A percentile compares a stretch with the other conserved stretches of the same genome.
These are phyloP conservation scores for Cladophialophora psammophila DNA, from an alignment of 2,329 filamentous ascomycete species.

Conservation along the genomic window DNA sequence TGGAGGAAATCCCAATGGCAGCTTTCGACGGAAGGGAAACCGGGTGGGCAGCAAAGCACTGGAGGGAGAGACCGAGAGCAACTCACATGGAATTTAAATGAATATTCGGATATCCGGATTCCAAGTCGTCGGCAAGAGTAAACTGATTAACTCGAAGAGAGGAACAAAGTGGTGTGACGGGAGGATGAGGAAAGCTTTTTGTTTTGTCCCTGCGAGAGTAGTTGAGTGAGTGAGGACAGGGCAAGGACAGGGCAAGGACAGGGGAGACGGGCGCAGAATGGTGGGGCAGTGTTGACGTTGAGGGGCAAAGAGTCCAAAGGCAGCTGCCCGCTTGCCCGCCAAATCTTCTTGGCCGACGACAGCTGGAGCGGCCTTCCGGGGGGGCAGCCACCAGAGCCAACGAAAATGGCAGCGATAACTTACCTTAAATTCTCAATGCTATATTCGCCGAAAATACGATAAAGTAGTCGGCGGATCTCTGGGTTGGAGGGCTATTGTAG, in stretches of 20 bases:
- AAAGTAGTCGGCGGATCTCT: slow-evolving; percentile 10
- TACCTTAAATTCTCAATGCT: slow-evolving; percentile 5
- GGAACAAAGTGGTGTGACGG: slow-evolving; percentile 34
- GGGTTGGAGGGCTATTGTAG: neutral
- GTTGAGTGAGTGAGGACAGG: slow-evolving; percentile 27
- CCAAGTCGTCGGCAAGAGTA: slow-evolving; percentile 11
- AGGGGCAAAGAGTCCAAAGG: slow-evolving; percentile 20
- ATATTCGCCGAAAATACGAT: slow-evolving; percentile 1
- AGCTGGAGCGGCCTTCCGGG: slow-evolving; percentile 1
- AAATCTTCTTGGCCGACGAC: slow-evolving; percentile 19
- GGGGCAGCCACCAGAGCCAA: neutral
- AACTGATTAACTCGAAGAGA: slow-evolving; percentile 24
- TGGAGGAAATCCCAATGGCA: slow-evolving; percentile 2
- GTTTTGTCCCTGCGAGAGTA: slow-evolving; percentile 26
- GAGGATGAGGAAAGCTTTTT: slow-evolving; percentile 36
- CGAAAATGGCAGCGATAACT: slow-evolving; percentile 10
- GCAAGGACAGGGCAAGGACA: no score
- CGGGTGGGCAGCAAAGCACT: slow-evolving; percentile 7
- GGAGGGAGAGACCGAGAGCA: neutral
- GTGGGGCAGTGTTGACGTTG: slow-evolving; percentile 37
- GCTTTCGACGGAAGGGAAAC: slow-evolving; percentile 21
- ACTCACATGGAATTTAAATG: slow-evolving; percentile 20
- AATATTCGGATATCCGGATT: slow-evolving; percentile 15
- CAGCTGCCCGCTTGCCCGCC: neutral
- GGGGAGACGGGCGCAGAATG: slow-evolving; percentile 28